Percentiles rank a stretch among this genome's conserved stretches.
These are phyloP conservation scores for Haplosporangium sp. DNA, from an alignment of 371 early-diverging fungal species.

Conservation along the genomic window DNA sequence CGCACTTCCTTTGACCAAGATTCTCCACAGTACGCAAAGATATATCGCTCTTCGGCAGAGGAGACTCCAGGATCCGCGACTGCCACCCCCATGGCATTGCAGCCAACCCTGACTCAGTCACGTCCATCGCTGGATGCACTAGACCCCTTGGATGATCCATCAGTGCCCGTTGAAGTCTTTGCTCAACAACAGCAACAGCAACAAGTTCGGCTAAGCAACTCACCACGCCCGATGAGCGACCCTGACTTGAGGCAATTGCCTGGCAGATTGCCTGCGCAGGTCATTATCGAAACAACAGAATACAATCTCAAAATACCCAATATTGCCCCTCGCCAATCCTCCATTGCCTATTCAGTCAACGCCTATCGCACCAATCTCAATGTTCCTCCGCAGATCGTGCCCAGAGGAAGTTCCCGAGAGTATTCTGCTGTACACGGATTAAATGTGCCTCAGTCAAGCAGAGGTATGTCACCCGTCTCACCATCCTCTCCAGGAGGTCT, in stretches of 20 bases:
- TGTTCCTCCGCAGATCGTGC: conserved; percentile 48
- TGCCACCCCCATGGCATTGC: conserved; percentile 33
- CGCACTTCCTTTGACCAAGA: conserved; percentile 43
- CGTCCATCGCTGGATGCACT: conserved; percentile 34
- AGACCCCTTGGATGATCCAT: conserved; percentile 28
- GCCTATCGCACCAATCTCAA: conserved; percentile 43
- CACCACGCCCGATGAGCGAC: conserved; percentile 36
- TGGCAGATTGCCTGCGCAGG: conserved; percentile 25
- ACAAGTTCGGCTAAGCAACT: conserved; percentile 9
- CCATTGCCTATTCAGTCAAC: conserved; percentile 52
- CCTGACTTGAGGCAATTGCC: conserved; percentile 32
- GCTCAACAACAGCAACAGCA: neutral
- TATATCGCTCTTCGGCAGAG: conserved; percentile 23
- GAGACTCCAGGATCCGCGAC: conserved; percentile 27
- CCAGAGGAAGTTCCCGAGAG: conserved; percentile 56
- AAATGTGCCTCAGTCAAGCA: conserved; percentile 49
- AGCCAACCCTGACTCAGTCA: conserved; percentile 19
- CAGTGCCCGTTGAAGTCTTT: no score
- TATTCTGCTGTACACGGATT: conserved; percentile 60
- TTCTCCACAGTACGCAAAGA: neutral
- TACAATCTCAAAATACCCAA: conserved; percentile 36
- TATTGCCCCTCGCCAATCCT: conserved; percentile 54
- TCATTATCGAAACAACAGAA: conserved; percentile 27
- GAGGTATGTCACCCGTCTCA: conserved; percentile 58
- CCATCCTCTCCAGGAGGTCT: conserved; percentile 43